A percentile compares a stretch with the other conserved stretches of the same genome.
phyloP scores from a whole-genome alignment of 148 eudicot genomes.

The Persicaria tinctoria region DNA sequence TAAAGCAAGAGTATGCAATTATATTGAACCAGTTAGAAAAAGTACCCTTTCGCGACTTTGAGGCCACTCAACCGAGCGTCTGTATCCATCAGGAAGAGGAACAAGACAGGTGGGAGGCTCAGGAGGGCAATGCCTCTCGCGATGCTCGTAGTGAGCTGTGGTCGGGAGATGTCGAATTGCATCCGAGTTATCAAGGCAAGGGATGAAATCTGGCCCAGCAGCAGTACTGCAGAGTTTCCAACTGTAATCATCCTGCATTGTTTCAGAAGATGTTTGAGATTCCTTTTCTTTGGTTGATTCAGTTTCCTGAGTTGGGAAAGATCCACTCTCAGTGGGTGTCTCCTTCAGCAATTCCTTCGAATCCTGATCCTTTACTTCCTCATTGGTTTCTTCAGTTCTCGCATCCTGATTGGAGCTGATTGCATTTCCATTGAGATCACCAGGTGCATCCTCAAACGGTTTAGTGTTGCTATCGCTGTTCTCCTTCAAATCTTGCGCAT shows the following conservation, averaged over 20 bases:
- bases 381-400: not conserved
- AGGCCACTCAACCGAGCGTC: constrained; percentile 46
- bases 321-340: constrained; percentile 55
- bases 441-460: constrained; percentile 69
- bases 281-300: constrained; percentile 78
- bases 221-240: constrained; percentile 74
- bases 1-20: not conserved
- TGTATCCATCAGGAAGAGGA: constrained; percentile 56
- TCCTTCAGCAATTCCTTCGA: constrained; percentile 51
- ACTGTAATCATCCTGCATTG: constrained; percentile 26
- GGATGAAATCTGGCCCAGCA: constrained; percentile 79
- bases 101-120: constrained; percentile 56
- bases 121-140: constrained; percentile 58
- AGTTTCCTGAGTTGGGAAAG: constrained; percentile 64
- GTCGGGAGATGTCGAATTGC: constrained; percentile 53
- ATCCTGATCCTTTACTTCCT: constrained; percentile 31
- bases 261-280: constrained; percentile 30
- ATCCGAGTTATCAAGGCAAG: constrained; percentile 83
- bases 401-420: constrained; percentile 18
- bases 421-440: constrained; percentile 56
- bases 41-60: constrained; percentile 54
- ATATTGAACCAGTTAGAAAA: not conserved
- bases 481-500: constrained; percentile 33
- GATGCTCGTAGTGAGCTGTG: constrained; percentile 83
- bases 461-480: constrained; percentile 27